phyloP scores from a whole-genome alignment of 192 early-diverging fungal genomes.

The Coemansia sp. region DNA sequence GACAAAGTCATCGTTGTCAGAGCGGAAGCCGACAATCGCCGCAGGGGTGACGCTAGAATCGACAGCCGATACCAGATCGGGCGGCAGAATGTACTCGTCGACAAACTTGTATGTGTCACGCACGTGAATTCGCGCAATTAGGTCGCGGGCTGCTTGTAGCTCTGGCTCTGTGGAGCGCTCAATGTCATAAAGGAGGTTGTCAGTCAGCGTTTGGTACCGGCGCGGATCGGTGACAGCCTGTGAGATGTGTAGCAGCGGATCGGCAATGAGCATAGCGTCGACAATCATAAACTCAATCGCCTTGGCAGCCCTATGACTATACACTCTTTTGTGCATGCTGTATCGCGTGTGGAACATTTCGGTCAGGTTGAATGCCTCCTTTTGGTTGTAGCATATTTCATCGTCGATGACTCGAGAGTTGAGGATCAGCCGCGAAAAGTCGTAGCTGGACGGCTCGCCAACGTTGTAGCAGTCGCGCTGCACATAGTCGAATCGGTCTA shows the following conservation, averaged over 20 bases:
- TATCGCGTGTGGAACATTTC: slow-evolving; percentile 84
- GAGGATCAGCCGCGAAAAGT: slow-evolving; percentile 70
- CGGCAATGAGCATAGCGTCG: slow-evolving; percentile 83
- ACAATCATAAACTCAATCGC: slow-evolving; percentile 89
- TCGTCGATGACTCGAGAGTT: slow-evolving; percentile 84
- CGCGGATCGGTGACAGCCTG: slow-evolving; percentile 63
- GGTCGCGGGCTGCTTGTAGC: slow-evolving; percentile 64
- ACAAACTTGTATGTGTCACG: slow-evolving; percentile 88
- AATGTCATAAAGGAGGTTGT: slow-evolving; percentile 75
- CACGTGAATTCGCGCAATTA: slow-evolving; percentile 73
- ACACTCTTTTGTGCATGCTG: slow-evolving; percentile 78
- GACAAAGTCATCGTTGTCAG: slow-evolving; percentile 59
- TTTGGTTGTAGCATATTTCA: slow-evolving; percentile 85
- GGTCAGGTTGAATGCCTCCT: slow-evolving; percentile 86
- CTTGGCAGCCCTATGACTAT: slow-evolving; percentile 79
- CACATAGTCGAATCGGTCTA: slow-evolving; percentile 89
- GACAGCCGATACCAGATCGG: slow-evolving; percentile 34
- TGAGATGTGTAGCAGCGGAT: slow-evolving; percentile 65
- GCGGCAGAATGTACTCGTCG: slow-evolving; percentile 70
- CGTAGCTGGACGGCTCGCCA: slow-evolving; percentile 57
- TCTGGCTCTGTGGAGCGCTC: slow-evolving; percentile 63
- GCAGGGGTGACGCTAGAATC: slow-evolving; percentile 51
- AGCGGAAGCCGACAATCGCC: slow-evolving; percentile 64
- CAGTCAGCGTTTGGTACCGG: slow-evolving; percentile 76
- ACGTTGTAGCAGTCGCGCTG: slow-evolving; percentile 79